Evolutionary conservation across 495 filamentous ascomycete species (phyloP), one percentile per base, ranked within the genome.

Genomic region (Podospora pseudocomata): DNA sequence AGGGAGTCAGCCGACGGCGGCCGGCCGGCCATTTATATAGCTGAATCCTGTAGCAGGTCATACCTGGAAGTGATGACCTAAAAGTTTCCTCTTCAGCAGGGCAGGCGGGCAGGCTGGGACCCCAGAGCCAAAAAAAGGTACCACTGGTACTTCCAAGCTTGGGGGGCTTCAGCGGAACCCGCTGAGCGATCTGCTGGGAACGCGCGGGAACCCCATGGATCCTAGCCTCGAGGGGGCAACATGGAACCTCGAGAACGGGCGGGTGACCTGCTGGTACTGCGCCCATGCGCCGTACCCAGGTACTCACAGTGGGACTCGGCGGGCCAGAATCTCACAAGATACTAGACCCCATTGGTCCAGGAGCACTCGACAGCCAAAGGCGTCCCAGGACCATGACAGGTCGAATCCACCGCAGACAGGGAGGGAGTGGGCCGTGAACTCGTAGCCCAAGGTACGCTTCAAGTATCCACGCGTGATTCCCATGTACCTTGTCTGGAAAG

Each of bases 61-160:
- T 32, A 68, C 68, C 67, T 71, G 68, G 63, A 63, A 70, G 67
- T 68, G 71, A 77, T 77, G 75, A 76, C 72, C 71, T 71, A 76
- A 77, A 75, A 71, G 20, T 73, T 74, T 76, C 68, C 67, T 49
- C 39, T 71, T 28, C 69, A 66, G 30, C 61, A 72, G 70, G 64
- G 49, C 72, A 71, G 67, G 57, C 68, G 53, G 67, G 66, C 39
- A 69, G 71, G 64, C 67, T 71, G 67, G 70, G 74, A 65, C 55
- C 58, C 69, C 63, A 20, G 32, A 53, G 60, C 44, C 57, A 70
- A 65, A 66, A 27, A 57, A 32, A 49, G 39, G 39, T 49, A 49
- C 18, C 58, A 27, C 55, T 32, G 63, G 27, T 23, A 55, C 18
- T 58, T 64, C 27, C 18, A 32, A 19, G 61, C 30, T 19, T 63